These are phyloP conservation scores for Talaromyces albobiverticillius DNA, from an alignment of 2,329 filamentous ascomycete species.

Conservation along the genomic window DNA sequence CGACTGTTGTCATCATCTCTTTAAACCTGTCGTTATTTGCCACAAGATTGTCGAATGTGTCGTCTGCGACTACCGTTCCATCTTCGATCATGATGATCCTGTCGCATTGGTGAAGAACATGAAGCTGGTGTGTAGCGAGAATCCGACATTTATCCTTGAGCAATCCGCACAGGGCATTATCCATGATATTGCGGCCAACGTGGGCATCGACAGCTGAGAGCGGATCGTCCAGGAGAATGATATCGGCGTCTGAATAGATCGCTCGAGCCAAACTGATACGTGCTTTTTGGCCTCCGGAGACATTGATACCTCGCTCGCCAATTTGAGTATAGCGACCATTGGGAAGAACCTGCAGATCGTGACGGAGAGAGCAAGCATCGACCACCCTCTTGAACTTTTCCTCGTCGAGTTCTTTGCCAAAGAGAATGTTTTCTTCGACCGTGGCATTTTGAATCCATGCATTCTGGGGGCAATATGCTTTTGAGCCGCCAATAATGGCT, in stretches of 20 bases:
- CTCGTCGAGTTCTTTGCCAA: slow-evolving; percentile 58
- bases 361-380: slow-evolving; percentile 18
- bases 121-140: slow-evolving; percentile 84
- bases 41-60: slow-evolving; percentile 83
- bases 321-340: slow-evolving; percentile 39
- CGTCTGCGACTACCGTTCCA: slow-evolving; percentile 75
- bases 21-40: slow-evolving; percentile 68
- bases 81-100: slow-evolving; percentile 86
- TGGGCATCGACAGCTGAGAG: slow-evolving; percentile 49
- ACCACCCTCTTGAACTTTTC: slow-evolving; percentile 21
- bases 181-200: slow-evolving; percentile 69
- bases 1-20: slow-evolving; percentile 67
- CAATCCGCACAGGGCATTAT: slow-evolving; percentile 80
- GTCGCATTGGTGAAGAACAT: slow-evolving; percentile 82
- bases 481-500: slow-evolving; percentile 8
- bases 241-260: slow-evolving; percentile 59
- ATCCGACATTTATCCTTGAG: slow-evolving; percentile 81
- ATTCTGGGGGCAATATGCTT: slow-evolving; percentile 67
- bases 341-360: slow-evolving; percentile 27
- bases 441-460: slow-evolving; percentile 87
- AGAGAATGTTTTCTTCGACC: slow-evolving; percentile 75
- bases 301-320: slow-evolving; percentile 46
- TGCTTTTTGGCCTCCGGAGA: slow-evolving; percentile 46
- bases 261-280: slow-evolving; percentile 70
- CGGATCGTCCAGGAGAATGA: slow-evolving; percentile 59